Percentiles rank a stretch among this genome's conserved stretches.
These are phyloP conservation scores for Colletotrichum orbiculare DNA, from an alignment of 2,329 filamentous ascomycete species.

Conservation along the genomic window DNA sequence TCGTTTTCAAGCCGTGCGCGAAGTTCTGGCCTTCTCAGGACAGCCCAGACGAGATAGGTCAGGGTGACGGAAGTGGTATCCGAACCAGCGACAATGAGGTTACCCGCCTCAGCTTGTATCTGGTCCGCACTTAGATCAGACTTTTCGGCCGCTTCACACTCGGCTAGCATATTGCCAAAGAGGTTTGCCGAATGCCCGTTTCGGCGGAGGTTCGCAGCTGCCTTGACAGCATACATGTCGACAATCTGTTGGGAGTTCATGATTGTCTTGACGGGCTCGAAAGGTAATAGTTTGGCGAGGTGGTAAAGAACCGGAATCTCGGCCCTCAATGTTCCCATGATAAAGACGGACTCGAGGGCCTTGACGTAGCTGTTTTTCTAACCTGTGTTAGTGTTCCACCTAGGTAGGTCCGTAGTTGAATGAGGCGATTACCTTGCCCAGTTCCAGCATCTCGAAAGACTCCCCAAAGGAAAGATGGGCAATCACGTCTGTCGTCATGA, in stretches of 20 bases:
- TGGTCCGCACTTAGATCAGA: slow-evolving; percentile 41
- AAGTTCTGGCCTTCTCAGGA: slow-evolving; percentile 46
- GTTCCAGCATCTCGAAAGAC: slow-evolving; percentile 63
- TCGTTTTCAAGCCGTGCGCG: slow-evolving; percentile 47
- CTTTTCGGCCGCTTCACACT: slow-evolving; percentile 19
- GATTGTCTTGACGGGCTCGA: slow-evolving; percentile 2
- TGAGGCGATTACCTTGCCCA: slow-evolving; percentile 52
- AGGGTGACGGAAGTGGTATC: slow-evolving; percentile 63
- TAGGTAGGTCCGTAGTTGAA: background rate
- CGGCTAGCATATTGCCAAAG: slow-evolving; percentile 23
- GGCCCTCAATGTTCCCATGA: background rate
- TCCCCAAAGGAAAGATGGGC: slow-evolving; percentile 65
- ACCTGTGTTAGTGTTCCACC: background rate
- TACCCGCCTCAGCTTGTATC: slow-evolving; percentile 51
- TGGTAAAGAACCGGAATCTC: slow-evolving; percentile 5
- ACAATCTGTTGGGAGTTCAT: background rate
- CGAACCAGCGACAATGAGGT: slow-evolving; percentile 61
- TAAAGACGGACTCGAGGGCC: slow-evolving; percentile 14
- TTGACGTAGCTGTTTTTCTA: slow-evolving; percentile 23
- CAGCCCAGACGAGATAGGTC: slow-evolving; percentile 58
- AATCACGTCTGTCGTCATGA: slow-evolving; percentile 65
- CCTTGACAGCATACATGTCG: background rate
- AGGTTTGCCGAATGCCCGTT: slow-evolving; percentile 21
- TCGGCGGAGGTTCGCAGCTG: slow-evolving; percentile 11
- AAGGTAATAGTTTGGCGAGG: slow-evolving; percentile 6